Evolutionary conservation across 495 filamentous ascomycete species (phyloP), one percentile per base, ranked within the genome.

Genomic region (Bacidia rubella): DNA sequence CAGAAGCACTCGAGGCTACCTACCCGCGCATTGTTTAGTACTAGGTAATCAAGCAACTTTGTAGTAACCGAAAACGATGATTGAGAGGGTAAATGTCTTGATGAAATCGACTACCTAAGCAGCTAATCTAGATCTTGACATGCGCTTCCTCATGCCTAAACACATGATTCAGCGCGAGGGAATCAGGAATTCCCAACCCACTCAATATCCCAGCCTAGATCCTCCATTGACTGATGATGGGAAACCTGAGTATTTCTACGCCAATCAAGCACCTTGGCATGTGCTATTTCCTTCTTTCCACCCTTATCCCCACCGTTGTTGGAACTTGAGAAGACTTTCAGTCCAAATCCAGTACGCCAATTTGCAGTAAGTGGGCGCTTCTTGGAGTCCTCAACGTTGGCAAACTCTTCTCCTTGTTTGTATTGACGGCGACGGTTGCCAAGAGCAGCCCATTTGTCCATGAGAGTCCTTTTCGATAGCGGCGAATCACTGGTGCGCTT

Each of bases 361-460:
- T 49, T 64, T 23, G 56, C 53, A 19, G 51, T 40, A 58, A 67
- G 67, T 52, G 67, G 65, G 50, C 64, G 49, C 59, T 65, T 69
- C 45, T 49, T 67, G 58, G 60, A 63, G 22, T 57, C 38, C 12
- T 51, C 49, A 27, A 49, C 47, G 35, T 67, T 59, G 49, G 65
- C 70, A 15, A 15, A 5, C 55, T 63, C 65, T 2, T 68, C 68
- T 26, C 68, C 62, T 39, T 69, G 70, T 25, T 79, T 79, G 62
- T 72, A 76, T 38, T 79, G 83, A 57, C 86, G 80, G 38, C 87
- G 73, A 59, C 83, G 81, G 54, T 90, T 85, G 49, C 89, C 89
- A 10, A 96, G 71, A 7, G 78, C 82, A 2, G 85, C 75, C 89
- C 89, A 96, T 64, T 90, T 94, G 70, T 96, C 89, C 43, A 86